Conservation (phyloP, 116 monocot genomes). For the Trichopus zeylanicus region DNA sequence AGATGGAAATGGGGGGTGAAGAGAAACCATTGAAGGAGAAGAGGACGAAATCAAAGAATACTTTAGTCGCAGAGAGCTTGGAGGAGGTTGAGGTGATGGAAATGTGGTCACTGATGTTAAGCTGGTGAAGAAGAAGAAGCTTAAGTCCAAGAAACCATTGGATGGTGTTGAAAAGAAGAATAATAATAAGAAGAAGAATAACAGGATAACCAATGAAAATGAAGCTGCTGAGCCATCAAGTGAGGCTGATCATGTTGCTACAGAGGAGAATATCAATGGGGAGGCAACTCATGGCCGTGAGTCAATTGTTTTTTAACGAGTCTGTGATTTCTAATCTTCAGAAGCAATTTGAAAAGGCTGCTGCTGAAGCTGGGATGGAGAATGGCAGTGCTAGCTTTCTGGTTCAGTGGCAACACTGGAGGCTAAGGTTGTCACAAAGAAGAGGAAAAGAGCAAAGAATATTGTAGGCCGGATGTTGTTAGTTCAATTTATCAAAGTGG, state of each 20-base stretch:
- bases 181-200: conserved; percentile 40
- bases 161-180: conserved; percentile 26
- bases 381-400: background rate
- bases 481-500: conserved; percentile 2
- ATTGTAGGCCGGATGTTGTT: conserved; percentile 1
- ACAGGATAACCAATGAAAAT: conserved; percentile 4
- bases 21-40: background rate
- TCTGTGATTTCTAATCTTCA: conserved; percentile 71
- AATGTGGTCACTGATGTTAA: conserved; percentile 15
- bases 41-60: conserved; percentile 1
- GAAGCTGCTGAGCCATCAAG: conserved; percentile 3
- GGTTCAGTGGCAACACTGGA: conserved; percentile 13
- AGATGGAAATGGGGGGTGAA: background rate
- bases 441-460: conserved; percentile 56
- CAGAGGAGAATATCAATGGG: conserved; percentile 13
- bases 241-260: conserved; percentile 2
- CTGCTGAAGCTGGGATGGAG: conserved; percentile 69
- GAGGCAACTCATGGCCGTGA: conserved; percentile 4
- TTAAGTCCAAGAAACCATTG: conserved; percentile 27
- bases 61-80: background rate
- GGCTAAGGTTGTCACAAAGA: conserved; percentile 22
- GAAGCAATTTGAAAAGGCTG: conserved; percentile 80
- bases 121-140: conserved; percentile 44
- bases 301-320: conserved; percentile 44
- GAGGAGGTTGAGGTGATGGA: conserved; percentile 7